phyloP scores from a whole-genome alignment of 805 yeast genomes.

The Ascoidea asiatica region DNA sequence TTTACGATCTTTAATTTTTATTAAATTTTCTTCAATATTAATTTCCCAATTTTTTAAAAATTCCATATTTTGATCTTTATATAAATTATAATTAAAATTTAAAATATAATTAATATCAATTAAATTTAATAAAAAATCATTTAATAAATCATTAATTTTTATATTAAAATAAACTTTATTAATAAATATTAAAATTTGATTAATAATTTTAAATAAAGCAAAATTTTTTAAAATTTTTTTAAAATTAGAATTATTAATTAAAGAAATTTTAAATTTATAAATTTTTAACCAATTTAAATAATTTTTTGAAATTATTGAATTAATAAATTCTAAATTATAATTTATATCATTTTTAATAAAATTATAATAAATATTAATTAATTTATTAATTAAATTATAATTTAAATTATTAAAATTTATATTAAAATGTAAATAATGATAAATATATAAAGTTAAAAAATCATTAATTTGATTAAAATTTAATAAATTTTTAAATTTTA shows the following conservation, averaged over 20 bases:
- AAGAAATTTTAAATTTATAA: neutral
- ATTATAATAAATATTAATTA: too few relatives aligned
- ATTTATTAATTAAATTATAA: too few relatives aligned
- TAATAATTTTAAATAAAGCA: neutral
- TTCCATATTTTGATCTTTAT: neutral
- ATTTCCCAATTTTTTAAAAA: neutral
- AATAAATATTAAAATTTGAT: too few relatives aligned
- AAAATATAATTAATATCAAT: neutral
- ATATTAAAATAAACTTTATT: too few relatives aligned
- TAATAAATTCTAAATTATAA: too few relatives aligned
- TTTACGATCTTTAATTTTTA: neutral
- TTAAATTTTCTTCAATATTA: neutral
- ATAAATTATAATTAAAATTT: too few relatives aligned
- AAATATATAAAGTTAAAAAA: too few relatives aligned
- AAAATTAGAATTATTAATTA: too few relatives aligned
- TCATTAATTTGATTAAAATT: neutral
- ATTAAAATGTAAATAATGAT: neutral
- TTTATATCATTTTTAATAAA: neutral
- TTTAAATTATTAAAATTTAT: too few relatives aligned
- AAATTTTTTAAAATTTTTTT: too few relatives aligned
- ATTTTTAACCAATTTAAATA: neutral
- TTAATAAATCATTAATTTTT: neutral
- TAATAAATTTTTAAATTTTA: too few relatives aligned
- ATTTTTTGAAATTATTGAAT: neutral
- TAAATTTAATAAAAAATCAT: neutral